Base-by-base conservation (phyloP, 306 rosid species). In the Chamaecrista fasciculata region DNA sequence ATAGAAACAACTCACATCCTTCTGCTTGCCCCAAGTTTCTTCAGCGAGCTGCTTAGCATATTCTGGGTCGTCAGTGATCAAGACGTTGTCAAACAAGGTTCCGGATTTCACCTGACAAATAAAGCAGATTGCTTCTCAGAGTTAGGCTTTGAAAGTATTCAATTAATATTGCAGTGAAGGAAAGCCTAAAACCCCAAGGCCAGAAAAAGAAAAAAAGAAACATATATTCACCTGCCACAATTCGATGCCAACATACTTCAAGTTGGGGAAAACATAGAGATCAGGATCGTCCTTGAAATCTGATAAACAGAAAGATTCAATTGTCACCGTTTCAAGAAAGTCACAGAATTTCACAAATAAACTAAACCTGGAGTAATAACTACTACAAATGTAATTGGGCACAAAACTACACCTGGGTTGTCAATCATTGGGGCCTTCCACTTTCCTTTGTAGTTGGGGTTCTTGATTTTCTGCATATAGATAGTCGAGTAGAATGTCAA, bases 381-480 rank as follows among this genome's bases (percentile, higher is more conserved):
- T 46, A 63, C 33, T 34, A 37, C 34, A 26, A n/a, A 4, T 2
- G 34, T 57, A 60, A 29, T 31, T 43, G 51, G 69, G 60, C 64
- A 39, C 58, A 51, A 39, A 21, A 74, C 28, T 37, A 11, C 49
- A 90, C 96, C 96, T 81, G 98, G 98, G 87, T 93, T 93, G 89
- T 90, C 97, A 80, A 93, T 93, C 77, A 82, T 0, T 56, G 97
- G 98, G 69, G 94, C 85, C 91, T 93, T 93, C 98, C 98, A 93
- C 83, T 90, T 93, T 64, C 98, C 98, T 72, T 82, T 57, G 85
- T 70, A 93, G 83, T 83, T 93, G 71, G 93, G 93, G 85, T 93
- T 93, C 94, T 93, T 93, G 67, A 93, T 83, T 93, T 90, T 83
- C 98, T 93, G 90, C 73, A 67, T 1, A 8, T 2, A 44, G 23